Evolutionary conservation across 768 basidiomycete genomes (phyloP).

Genomic region (Xerocomellus amylosporus): DNA sequence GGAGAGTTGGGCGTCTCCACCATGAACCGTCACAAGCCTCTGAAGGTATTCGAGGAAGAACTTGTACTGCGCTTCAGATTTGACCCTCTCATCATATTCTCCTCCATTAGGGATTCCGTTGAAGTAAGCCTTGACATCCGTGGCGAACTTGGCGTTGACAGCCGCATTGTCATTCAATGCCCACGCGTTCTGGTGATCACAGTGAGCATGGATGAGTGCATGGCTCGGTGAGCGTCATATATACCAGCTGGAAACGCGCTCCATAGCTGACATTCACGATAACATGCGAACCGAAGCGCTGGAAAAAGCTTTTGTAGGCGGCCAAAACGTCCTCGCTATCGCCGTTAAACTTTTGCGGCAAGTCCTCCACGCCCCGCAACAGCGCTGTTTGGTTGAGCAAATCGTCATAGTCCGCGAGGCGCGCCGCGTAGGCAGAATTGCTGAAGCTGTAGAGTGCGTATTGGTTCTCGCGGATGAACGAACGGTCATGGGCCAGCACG

Average conservation of each 20-base stretch:
- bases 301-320: background rate
- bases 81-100: conserved; percentile 1
- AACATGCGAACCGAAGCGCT: conserved; percentile 2
- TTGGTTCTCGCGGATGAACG: background rate
- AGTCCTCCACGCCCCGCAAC: background rate
- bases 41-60: conserved; percentile 5
- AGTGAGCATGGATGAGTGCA: background rate
- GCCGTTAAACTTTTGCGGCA: background rate
- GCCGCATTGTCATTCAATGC: background rate
- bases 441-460: conserved; percentile 2
- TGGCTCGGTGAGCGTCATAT: background rate
- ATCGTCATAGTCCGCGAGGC: background rate
- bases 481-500: background rate
- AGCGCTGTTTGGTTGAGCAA: conserved; percentile 1
- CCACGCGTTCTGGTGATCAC: background rate
- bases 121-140: conserved; percentile 2
- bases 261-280: conserved; percentile 2
- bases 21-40: background rate
- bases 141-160: conserved; percentile 2
- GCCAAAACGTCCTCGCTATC: background rate
- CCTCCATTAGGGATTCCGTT: conserved; percentile 3
- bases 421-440: background rate
- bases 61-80: conserved; percentile 4
- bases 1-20: background rate
- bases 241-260: conserved; percentile 2